These are phyloP conservation scores for Erigeron canadensis DNA, from an alignment of 129 eudicot genomes.

Conservation along the genomic window DNA sequence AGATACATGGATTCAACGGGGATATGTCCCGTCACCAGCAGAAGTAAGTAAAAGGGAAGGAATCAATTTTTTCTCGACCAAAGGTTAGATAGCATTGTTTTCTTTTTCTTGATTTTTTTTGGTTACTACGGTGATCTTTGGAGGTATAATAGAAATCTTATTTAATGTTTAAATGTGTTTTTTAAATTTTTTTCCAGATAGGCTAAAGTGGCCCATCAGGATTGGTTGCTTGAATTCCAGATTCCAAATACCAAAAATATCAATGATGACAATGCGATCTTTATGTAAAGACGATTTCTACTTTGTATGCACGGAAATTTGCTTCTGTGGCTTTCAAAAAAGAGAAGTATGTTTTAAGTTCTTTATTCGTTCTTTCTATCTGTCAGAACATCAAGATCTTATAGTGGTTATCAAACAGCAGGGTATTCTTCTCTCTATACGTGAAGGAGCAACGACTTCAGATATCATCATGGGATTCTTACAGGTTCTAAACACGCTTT, in stretches of 20 bases:
- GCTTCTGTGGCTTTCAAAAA: conserved; percentile 33
- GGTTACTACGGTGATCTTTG: neutral
- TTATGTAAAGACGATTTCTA: conserved; percentile 58
- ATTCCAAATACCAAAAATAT: conserved; percentile 52
- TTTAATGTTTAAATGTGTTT: conserved; percentile 10
- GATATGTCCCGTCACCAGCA: conserved; percentile 83
- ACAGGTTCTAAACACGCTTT: conserved; percentile 43
- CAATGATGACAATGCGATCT: conserved; percentile 62
- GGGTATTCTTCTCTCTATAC: conserved; percentile 77
- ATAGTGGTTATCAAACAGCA: conserved; percentile 23
- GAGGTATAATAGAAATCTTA: neutral
- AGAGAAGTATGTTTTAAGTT: conserved; percentile 14
- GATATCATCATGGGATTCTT: conserved; percentile 73
- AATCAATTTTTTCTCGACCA: conserved; percentile 45
- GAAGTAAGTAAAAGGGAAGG: conserved; percentile 86
- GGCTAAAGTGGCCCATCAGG: conserved; percentile 63
- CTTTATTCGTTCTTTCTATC: neutral
- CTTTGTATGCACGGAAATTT: conserved; percentile 70
- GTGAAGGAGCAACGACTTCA: conserved; percentile 76
- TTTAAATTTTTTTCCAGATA: conserved; percentile 36
- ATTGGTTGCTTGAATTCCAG: conserved; percentile 73
- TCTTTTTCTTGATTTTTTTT: neutral
- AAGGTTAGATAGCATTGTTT: conserved; percentile 48
- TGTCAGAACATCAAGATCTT: neutral
- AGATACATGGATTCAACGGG: conserved; percentile 57